These are phyloP conservation scores for Aleurites moluccanus DNA, from an alignment of 441 rosid species.

Conservation along the genomic window DNA sequence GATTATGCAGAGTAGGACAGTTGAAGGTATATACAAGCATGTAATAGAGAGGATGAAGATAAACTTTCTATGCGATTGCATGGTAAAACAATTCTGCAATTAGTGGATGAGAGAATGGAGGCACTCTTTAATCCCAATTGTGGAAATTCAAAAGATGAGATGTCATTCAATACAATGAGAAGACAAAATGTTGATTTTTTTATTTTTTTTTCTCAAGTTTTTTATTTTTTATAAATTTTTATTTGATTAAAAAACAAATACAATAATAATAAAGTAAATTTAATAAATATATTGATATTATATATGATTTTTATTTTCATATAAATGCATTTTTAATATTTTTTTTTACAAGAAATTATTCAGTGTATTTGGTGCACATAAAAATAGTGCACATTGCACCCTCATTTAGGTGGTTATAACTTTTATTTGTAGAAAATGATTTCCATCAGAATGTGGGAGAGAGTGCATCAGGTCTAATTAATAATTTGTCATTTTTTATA, in stretches of 20 bases:
- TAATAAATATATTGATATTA: no score
- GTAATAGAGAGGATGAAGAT: constrained; percentile 19
- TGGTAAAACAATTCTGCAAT: background rate
- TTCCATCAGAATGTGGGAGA: no score
- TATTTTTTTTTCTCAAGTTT: background rate
- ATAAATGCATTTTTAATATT: no score
- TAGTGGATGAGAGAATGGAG: background rate
- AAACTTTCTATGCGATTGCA: background rate
- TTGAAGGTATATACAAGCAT: background rate
- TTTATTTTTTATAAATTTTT: background rate
- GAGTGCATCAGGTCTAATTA: no score
- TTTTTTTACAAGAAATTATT: no score
- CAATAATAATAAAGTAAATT: background rate
- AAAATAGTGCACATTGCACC: no score
- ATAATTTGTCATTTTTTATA: no score
- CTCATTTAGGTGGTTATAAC: no score
- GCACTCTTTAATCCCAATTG: background rate
- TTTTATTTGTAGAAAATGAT: no score
- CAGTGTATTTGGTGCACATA: no score
- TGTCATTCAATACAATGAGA: background rate
- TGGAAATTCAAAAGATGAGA: background rate
- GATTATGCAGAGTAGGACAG: background rate
- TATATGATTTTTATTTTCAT: no score
- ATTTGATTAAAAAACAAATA: background rate
- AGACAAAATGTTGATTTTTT: background rate